These are phyloP conservation scores for Triticum monococcum DNA, from an alignment of 176 grass and related monocot genomes.

Conservation along the genomic window DNA sequence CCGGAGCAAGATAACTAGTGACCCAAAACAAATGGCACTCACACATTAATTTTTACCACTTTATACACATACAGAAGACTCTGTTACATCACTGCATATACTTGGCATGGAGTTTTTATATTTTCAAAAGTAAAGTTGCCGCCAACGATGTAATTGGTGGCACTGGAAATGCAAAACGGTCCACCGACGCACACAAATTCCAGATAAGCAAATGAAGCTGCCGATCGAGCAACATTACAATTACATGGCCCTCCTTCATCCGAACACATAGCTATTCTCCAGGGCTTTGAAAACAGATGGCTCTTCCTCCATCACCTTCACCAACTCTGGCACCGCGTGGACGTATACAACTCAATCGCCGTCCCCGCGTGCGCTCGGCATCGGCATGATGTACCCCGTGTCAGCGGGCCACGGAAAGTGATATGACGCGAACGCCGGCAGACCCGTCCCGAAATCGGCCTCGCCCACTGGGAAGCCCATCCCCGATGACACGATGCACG, in stretches of 20 bases:
- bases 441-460: neutral
- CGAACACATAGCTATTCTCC: conserved; percentile 42
- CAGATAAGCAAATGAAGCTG: neutral
- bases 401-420: conserved; percentile 1
- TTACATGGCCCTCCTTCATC: neutral
- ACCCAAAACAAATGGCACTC: too few relatives aligned
- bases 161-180: too few relatives aligned
- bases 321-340: conserved; percentile 37
- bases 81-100: neutral
- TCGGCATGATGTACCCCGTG: neutral
- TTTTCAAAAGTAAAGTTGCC: neutral
- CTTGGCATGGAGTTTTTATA: neutral
- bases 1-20: too few relatives aligned
- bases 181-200: neutral
- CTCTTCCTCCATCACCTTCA: conserved; percentile 51
- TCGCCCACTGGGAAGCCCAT: neutral
- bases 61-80: too few relatives aligned
- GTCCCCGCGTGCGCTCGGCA: neutral
- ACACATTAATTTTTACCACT: too few relatives aligned
- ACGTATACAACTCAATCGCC: conserved; percentile 67
- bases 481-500: conserved; percentile 11
- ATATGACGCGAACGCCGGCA: neutral
- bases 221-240: neutral
- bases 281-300: conserved; percentile 42
- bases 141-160: neutral